A percentile compares a stretch with the other conserved stretches of the same genome.
phyloP scores from a whole-genome alignment of 202 grass and related monocot species.

The Schoenoplectus triqueter region DNA sequence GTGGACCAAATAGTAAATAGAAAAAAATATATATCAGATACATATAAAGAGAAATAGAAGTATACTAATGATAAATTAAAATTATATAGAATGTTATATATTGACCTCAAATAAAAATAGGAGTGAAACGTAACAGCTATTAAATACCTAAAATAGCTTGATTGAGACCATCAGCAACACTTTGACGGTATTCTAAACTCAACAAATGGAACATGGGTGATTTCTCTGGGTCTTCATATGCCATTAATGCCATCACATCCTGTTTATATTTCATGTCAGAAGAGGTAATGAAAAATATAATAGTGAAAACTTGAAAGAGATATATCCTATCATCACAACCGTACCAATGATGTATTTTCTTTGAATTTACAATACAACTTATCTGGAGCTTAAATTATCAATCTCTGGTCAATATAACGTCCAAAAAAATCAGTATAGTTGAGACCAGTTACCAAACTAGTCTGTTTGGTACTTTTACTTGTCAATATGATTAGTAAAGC shows the following conservation, averaged over 20 bases:
- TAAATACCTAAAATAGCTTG: slow-evolving; percentile 75
- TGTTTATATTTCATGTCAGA: slow-evolving; percentile 37
- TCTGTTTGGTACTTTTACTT: background rate
- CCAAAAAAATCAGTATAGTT: slow-evolving; percentile 6
- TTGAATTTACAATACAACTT: background rate
- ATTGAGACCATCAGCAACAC: slow-evolving; percentile 87
- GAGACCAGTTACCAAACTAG: background rate
- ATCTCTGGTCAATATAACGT: background rate
- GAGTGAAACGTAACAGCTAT: slow-evolving; percentile 10
- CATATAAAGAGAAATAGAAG: background rate
- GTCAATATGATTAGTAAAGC: slow-evolving; percentile 7
- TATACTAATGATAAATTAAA: slow-evolving; percentile 36
- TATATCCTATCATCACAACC: slow-evolving; percentile 13
- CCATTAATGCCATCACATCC: slow-evolving; percentile 91
- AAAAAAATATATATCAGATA: slow-evolving; percentile 30
- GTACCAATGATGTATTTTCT: background rate
- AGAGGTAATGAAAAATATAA: background rate
- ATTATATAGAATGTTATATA: slow-evolving; percentile 20
- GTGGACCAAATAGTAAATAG: slow-evolving; percentile 39
- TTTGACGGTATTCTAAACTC: slow-evolving; percentile 81
- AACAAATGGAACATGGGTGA: slow-evolving; percentile 98
- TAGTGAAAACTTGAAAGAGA: background rate
- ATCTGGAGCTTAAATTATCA: slow-evolving; percentile 22
- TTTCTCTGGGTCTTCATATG: slow-evolving; percentile 94
- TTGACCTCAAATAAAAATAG: background rate